These are phyloP conservation scores for Phaffia tasmanica DNA, from an alignment of 768 basidiomycete genomes.

Conservation along the genomic window DNA sequence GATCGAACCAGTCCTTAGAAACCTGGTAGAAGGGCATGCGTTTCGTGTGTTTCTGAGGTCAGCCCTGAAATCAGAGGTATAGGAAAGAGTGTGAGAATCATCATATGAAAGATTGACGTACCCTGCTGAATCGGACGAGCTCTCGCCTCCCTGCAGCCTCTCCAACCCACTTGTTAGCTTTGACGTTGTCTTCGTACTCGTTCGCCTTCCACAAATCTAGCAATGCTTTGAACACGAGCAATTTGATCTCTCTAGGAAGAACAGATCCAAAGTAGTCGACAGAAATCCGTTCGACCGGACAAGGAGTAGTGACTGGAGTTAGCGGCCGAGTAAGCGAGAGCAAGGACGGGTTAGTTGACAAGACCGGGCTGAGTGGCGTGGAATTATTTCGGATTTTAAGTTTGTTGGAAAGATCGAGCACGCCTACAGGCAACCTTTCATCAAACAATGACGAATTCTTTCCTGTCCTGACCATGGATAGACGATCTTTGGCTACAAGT, in stretches of 20 bases:
- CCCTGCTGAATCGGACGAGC: constrained; percentile 8
- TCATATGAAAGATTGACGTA: not conserved
- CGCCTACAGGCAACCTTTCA: no score
- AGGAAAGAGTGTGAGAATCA: not conserved
- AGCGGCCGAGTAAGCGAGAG: no score
- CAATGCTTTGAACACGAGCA: not conserved
- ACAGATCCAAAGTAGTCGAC: not conserved
- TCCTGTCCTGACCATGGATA: no score
- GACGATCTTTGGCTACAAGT: no score
- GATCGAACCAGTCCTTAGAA: not conserved
- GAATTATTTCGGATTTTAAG: no score
- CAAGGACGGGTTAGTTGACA: no score
- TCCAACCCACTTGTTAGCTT: constrained; percentile 1
- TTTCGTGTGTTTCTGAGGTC: no score
- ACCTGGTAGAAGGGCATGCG: not conserved
- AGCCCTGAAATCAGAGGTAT: not conserved
- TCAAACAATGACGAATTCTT: no score
- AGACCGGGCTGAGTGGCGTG: no score
- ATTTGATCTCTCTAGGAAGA: constrained; percentile 12
- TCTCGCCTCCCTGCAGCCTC: constrained; percentile 4
- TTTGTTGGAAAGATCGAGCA: no score
- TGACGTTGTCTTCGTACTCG: not conserved
- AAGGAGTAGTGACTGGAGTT: no score
- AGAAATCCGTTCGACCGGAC: no score
- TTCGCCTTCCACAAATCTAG: not conserved